Evolutionary conservation across 2,329 filamentous ascomycete genomes (phyloP), one percentile per base, ranked within the genome.

Genomic region (Exophiala sp.): DNA sequence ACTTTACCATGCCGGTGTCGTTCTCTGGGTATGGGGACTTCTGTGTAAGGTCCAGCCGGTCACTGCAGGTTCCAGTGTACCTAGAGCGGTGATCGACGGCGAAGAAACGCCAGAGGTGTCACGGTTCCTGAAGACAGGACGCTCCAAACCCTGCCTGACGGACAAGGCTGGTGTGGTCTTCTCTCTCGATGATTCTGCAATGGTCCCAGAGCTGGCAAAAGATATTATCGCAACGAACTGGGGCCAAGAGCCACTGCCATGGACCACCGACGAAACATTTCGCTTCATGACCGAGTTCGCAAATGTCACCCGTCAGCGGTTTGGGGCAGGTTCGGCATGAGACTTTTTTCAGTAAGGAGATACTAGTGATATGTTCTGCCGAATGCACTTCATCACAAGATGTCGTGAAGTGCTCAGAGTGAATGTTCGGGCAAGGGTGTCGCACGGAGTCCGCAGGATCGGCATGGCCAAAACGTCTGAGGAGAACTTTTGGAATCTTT

Each of bases 1-100:
- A 0, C 78, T 88, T 0, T 87, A 88, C 64, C 86, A 89, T 65
- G 85, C 84, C 4, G 77, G 79, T 9, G 72, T 89, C 3, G 80
- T 82, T 0, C 72, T 89, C 38, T 90, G 87, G 87, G 80, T 46
- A 9, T 55, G 50, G 50, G 41, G 50, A 14, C 10, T 52, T 32
- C 10, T 52, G 34, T 33, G 9, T 18, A n/a, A 39, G 21, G 33
- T 14, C 32, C 3, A 5, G 7, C 1, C 11, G 9, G 1, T 40
- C 14, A 34, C 14, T 7, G 33, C 16, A 29, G 43, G 20, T 14
- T 10, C 8, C 11, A 21, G 14, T 20, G n/a, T 35, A 36, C 29
- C 9, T 5, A 29, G n/a, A 47, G 43, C 47, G 1, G 20, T 41
- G 12, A 4, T 52, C 21, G 42, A 52, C 35, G 50, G 20, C 16